Base-by-base conservation (phyloP, 306 rosid species). In the Rosa lucieae region DNA sequence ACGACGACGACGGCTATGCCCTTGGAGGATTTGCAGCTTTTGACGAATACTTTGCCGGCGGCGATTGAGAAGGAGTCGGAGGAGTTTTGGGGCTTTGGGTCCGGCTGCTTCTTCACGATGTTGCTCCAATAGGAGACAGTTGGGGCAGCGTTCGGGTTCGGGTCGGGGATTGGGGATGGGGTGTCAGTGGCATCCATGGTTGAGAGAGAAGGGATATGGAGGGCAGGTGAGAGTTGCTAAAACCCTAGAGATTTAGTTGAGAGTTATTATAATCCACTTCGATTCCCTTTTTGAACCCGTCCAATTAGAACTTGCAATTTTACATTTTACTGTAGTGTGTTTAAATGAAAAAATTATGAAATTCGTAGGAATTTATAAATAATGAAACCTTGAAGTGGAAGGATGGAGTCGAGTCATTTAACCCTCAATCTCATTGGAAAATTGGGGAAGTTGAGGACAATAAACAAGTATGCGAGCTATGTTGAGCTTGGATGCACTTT, bases 1-100 rank as follows among this genome's bases (percentile, higher is more conserved):
- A 97, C 96, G n/a, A 92, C 98, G 48, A 92, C 86, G 21, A 94
- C 81, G 12, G 96, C 97, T 20, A 92, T 84, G 1, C 93, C 61
- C 86, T 80, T 26, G 35, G 86, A 21, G 79, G 93, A 87, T 62
- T 91, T 82, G 89, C 86, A 85, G 84, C 87, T 82, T 10, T 88
- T 89, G 6, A 87, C 84, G 39, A 95, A 83, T 1, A 88, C 85
- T 35, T 48, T 79, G 8, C 51, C 75, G 6, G 78, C 10, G 42
- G 84, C 78, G 37, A 32, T 48, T 5, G 93, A 35, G 47, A 0
- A 26, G 26, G 69, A 6, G 0, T 51, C 53, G 39, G 77, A 82
- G 26, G 76, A 78, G 10, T 71, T 85, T 39, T 77, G 80, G 13
- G 94, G 85, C 49, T 78, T 88, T 17, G 89, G 88, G 20, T 82